Evolutionary conservation across 331 rosid genomes (phyloP), one percentile per base, ranked within the genome.

Genomic region (Quercus phellos): DNA sequence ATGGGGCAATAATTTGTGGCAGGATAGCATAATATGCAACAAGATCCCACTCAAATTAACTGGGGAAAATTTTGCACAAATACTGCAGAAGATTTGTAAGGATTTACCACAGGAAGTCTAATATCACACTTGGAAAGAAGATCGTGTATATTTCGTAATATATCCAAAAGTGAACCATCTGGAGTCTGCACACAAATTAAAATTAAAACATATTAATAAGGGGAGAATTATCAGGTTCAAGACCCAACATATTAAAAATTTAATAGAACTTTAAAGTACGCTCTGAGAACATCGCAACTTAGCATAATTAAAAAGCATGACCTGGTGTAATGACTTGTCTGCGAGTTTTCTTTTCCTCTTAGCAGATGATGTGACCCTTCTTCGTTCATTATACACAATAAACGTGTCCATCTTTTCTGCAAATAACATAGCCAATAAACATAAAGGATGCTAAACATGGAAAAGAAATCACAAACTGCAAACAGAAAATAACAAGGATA

Each of bases 341-440:
- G 85, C 87, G 42, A 75, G 86, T 79, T 80, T 88, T 87, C 92
- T 88, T 86, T 83, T 89, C 86, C 79, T 91, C 89, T 95, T 95
- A 55, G 99, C 92, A 27, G 99, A 95, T 76, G 99, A 95, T 24
- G 99, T 95, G 76, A 95, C 96, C 84, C 91, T 88, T 81, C 91
- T 95, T 76, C 98, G 86, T 85, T 91, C 89, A 80, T 95, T 93
- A 83, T 89, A 91, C 73, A 93, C 94, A 83, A 92, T 90, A 83
- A 80, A 95, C 3, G 97, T 89, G 75, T 93, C 98, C 38, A 95
- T 90, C 80, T 86, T 80, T 77, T 93, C 99, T 92, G 94, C 86
- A 53, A 78, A 80, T 26, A 70, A 68, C 53, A 32, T 54, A 68
- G 70, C 56, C 35, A 78, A 58, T 50, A 82, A 73, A 67, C 60